Conservation (phyloP, 768 basidiomycete species). For the Lepiota brunneoincarnata region DNA sequence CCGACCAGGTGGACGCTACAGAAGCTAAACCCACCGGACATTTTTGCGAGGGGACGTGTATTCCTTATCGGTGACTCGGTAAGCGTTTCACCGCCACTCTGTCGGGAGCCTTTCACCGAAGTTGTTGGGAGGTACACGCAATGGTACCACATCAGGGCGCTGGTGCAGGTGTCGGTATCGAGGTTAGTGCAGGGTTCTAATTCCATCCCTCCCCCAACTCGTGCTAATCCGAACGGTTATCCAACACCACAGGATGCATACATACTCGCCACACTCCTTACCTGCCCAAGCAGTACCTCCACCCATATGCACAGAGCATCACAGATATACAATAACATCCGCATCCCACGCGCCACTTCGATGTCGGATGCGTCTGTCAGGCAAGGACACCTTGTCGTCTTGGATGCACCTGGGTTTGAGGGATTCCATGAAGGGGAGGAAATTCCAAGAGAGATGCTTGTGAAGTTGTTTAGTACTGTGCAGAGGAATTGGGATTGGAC, state of each 20-base stretch:
- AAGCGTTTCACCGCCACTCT: neutral
- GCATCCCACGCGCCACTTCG: conserved; percentile 23
- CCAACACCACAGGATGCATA: conserved; percentile 40
- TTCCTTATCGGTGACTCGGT: conserved; percentile 24
- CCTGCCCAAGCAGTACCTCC: conserved; percentile 31
- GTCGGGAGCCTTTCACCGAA: neutral
- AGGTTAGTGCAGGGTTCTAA: conserved; percentile 23
- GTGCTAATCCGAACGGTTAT: conserved; percentile 12
- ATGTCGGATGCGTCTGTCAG: conserved; percentile 14
- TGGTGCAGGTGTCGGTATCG: conserved; percentile 47
- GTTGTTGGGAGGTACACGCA: conserved; percentile 33
- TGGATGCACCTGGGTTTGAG: conserved; percentile 23
- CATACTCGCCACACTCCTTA: conserved; percentile 35
- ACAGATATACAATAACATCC: conserved; percentile 24
- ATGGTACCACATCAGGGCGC: conserved; percentile 48
- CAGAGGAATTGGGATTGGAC: conserved; percentile 24
- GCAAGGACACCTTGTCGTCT: conserved; percentile 11
- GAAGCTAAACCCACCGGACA: conserved; percentile 14
- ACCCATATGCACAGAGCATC: conserved; percentile 4
- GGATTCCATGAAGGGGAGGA: conserved; percentile 24
- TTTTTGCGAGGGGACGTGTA: conserved; percentile 18
- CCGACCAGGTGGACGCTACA: conserved; percentile 23
- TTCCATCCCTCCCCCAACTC: conserved; percentile 26
- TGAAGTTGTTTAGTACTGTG: conserved; percentile 17
- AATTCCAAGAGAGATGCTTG: conserved; percentile 20